Base-by-base conservation (phyloP, 306 rosid genomes). In the Malus asiatica region DNA sequence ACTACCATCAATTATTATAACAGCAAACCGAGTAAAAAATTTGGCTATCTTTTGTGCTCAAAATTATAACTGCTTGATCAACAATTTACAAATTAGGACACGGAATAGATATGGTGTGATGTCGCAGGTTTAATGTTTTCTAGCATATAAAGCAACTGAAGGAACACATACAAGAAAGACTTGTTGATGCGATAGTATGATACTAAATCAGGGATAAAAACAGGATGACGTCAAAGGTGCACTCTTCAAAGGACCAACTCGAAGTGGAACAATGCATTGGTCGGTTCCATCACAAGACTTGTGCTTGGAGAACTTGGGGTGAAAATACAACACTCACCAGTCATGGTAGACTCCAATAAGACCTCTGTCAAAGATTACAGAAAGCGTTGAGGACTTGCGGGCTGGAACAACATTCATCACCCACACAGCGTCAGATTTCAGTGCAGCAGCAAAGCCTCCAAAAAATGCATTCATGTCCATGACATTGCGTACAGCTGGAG, bases 401-500 rank as follows among this genome's bases (percentile, higher is more conserved):
- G 91, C 77, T 70, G 98, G 99, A 74, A 87, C 89, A 53, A 92
- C 96, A 79, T 96, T 96, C 98, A 96, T 96, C 76, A 96, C 97
- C 99, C 99, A 96, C 73, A 92, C 88, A 18, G 91, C 90, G 78
- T 96, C 96, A 64, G 98, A 86, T 75, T 40, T 86, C 29, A 96
- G 77, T 38, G 98, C 99, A 33, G 96, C 97, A 1, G 99, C 99
- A 78, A 96, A 96, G 66, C 98, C 99, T 76, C 99, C 99, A 84
- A 96, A 89, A 74, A 92, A 86, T 63, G 97, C 97, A 88, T 92
- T 96, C 99, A 96, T 89, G 78, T 96, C 99, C 96, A 96, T 92
- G 85, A 92, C 73, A 42, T 96, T 96, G 79, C 98, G 98, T 35
- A 92, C 82, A 13, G 96, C 88, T n/a, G 93, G 61, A 74, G 96